Evolutionary conservation across 345 rosid species (phyloP), one percentile per base, ranked within the genome.

Genomic region (Conringia planisiliqua): DNA sequence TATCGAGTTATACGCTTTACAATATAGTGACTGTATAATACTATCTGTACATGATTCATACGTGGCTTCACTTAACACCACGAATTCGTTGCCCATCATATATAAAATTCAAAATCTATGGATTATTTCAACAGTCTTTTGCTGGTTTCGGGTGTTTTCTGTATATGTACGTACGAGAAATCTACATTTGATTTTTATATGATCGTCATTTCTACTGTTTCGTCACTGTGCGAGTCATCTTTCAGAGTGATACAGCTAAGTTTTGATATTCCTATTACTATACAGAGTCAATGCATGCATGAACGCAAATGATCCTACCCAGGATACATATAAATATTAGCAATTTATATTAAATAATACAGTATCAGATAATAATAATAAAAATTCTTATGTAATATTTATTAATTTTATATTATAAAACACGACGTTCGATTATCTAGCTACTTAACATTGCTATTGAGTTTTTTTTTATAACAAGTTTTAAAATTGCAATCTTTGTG

Each of bases 171-270:
- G 47, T 60, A 68, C 63, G 39, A 68, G 73, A 68, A 59, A 67
- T 74, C 67, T 60, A 30, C 20, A 10, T 67, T 60, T 67, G 73
- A 67, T 75, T 48, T 38, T 11, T 0, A 22, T 22, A 17, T 38
- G 42, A 36, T 66, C 78, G 67, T 74, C 77, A 54, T 33, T 65
- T 55, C 71, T 64, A 55, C 58, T 58, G 61, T 74, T 74, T 74
- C 78, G 78, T 74, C 79, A 75, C 40, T 68, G 79, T 63, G 10
- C 6, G 29, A 60, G 68, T 67, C 73, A 75, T 68, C 55, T 60
- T 47, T 50, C 27, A 27, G 27, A 74, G 17, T 24, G 51, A 55
- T 48, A 74, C 68, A 74, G 73, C 73, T 74, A 74, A 66, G 66
- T 73, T 64, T 64, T 7, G 26, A 35, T 47, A 22, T 22, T 59